These are phyloP conservation scores for Boletus speciosus DNA, from an alignment of 768 basidiomycete genomes.

Conservation along the genomic window DNA sequence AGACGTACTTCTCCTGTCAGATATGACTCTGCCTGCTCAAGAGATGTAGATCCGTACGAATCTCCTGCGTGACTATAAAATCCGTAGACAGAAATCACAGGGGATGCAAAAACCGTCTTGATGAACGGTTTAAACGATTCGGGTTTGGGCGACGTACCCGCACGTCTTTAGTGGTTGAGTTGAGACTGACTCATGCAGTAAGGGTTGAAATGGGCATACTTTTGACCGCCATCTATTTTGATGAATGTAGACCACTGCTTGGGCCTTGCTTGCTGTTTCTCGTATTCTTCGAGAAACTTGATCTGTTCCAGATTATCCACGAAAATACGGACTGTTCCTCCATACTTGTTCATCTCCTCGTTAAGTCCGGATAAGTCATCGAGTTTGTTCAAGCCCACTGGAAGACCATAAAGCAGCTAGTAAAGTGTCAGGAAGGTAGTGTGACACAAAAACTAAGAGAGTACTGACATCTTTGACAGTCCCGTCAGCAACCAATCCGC, in stretches of 20 bases:
- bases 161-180: constrained; percentile 51
- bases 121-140: constrained; percentile 55
- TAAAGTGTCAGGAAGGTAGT: constrained; percentile 4
- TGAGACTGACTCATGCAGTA: neutral
- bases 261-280: constrained; percentile 36
- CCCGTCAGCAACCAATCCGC: constrained; percentile 66
- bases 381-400: constrained; percentile 66
- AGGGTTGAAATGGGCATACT: constrained; percentile 43
- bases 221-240: constrained; percentile 74
- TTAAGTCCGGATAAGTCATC: constrained; percentile 62
- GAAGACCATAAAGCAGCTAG: constrained; percentile 81
- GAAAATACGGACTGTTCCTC: constrained; percentile 63
- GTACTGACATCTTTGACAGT: constrained; percentile 71
- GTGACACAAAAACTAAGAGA: neutral
- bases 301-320: constrained; percentile 78
- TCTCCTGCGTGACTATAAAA: constrained; percentile 82
- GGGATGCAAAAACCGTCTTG: constrained; percentile 47
- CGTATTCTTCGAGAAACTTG: constrained; percentile 58
- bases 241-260: constrained; percentile 74
- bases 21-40: constrained; percentile 60
- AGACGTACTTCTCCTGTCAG: constrained; percentile 67
- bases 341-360: constrained; percentile 49
- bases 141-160: constrained; percentile 58
- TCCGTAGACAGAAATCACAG: constrained; percentile 63
- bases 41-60: constrained; percentile 71